Conservation (phyloP, 345 rosid genomes). For the Raphanus raphanistrum region DNA sequence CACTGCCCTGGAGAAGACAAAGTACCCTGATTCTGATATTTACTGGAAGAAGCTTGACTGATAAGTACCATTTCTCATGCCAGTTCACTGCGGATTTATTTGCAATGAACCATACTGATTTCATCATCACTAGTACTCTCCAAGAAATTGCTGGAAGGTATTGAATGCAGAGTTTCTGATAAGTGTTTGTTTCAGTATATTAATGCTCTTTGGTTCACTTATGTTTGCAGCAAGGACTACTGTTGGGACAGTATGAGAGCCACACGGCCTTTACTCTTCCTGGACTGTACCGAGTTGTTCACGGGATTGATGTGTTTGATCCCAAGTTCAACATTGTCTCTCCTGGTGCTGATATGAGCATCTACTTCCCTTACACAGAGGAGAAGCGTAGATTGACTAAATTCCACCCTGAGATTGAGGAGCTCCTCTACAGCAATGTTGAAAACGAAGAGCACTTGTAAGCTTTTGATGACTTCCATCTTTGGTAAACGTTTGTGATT, state of each 20-base stretch:
- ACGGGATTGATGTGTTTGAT: constrained; percentile 76
- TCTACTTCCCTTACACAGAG: constrained; percentile 72
- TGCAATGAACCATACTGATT: constrained; percentile 93
- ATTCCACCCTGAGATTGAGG: constrained; percentile 69
- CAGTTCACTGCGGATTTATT: constrained; percentile 91
- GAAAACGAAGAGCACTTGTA: constrained; percentile 77
- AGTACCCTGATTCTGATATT: constrained; percentile 88
- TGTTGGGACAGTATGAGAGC: constrained; percentile 84
- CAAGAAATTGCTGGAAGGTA: constrained; percentile 96
- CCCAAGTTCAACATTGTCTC: constrained; percentile 91
- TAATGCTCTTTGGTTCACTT: background rate
- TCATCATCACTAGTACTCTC: constrained; percentile 91
- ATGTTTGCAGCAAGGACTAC: constrained; percentile 66
- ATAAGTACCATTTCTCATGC: constrained; percentile 86
- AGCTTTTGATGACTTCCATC: constrained; percentile 26
- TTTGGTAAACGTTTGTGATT: background rate
- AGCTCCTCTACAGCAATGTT: constrained; percentile 68
- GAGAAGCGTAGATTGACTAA: constrained; percentile 52
- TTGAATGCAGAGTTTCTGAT: background rate
- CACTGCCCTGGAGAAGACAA: constrained; percentile 93
- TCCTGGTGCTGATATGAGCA: constrained; percentile 78
- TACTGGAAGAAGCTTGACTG: constrained; percentile 86
- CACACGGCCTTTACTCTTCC: constrained; percentile 83
- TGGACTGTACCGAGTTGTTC: constrained; percentile 75
- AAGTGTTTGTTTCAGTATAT: background rate